Conservation (phyloP, 371 early-diverging fungal genomes). For the Rhizopus delemar region DNA sequence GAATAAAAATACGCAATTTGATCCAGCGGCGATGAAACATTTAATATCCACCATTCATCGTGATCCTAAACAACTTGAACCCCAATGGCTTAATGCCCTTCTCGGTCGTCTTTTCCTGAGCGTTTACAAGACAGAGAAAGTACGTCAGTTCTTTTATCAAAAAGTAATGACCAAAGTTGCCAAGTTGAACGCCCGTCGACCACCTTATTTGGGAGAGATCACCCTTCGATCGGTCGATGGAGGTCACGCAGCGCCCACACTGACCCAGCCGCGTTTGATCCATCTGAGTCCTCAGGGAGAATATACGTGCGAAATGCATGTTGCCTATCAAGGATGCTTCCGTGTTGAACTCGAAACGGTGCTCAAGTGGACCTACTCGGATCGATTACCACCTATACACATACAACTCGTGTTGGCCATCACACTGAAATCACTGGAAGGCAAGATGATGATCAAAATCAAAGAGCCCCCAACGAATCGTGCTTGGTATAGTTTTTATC, state of each 20-base stretch:
- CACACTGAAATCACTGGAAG: constrained; percentile 64
- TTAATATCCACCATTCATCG: constrained; percentile 57
- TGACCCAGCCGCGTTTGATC: constrained; percentile 74
- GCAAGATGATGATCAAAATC: constrained; percentile 76
- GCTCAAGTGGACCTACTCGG: constrained; percentile 37
- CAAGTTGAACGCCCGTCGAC: constrained; percentile 69
- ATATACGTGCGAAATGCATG: constrained; percentile 68
- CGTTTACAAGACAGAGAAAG: constrained; percentile 68
- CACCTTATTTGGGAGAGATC: constrained; percentile 78
- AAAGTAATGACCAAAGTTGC: constrained; percentile 65
- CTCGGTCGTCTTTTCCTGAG: constrained; percentile 78
- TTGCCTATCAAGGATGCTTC: constrained; percentile 79
- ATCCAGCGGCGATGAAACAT: constrained; percentile 51
- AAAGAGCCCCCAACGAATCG: constrained; percentile 86
- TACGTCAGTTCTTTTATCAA: constrained; percentile 58
- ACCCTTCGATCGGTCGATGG: constrained; percentile 72
- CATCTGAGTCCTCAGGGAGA: constrained; percentile 70
- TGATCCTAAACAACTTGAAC: constrained; percentile 55
- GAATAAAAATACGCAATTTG: constrained; percentile 45
- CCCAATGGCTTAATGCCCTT: constrained; percentile 88
- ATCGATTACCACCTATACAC: constrained; percentile 65
- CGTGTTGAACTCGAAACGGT: constrained; percentile 73
- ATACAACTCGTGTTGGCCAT: constrained; percentile 79
- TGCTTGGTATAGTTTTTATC: constrained; percentile 86
- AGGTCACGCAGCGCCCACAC: constrained; percentile 79